phyloP scores from a whole-genome alignment of 2,329 filamentous ascomycete species.

The Bipolaris sorokiniana region DNA sequence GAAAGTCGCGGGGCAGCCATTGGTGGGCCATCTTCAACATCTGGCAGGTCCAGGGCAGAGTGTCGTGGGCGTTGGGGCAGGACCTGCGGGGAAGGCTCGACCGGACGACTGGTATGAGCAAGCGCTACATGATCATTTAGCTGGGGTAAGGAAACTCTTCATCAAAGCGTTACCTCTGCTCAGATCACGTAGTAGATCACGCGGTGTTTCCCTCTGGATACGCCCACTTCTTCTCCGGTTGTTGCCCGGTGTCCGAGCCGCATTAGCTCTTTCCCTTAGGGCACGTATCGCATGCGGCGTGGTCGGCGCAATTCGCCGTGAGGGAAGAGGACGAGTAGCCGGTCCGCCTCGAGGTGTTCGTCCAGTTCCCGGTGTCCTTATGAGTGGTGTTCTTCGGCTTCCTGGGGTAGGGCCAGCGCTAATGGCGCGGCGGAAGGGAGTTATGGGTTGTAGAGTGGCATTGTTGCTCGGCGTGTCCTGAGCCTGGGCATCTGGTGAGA shows the following conservation, averaged over 20 bases:
- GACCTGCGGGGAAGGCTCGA: constrained; percentile 55
- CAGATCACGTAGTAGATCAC: constrained; percentile 60
- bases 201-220: constrained; percentile 60
- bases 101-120: constrained; percentile 55
- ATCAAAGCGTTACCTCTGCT: constrained; percentile 53
- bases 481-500: constrained; percentile 39
- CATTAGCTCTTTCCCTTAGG: constrained; percentile 58
- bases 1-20: constrained; percentile 50
- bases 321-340: constrained; percentile 42
- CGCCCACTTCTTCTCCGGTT: constrained; percentile 57
- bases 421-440: constrained; percentile 45
- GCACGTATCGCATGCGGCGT: constrained; percentile 63
- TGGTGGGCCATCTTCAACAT: constrained; percentile 57
- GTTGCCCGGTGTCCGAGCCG: constrained; percentile 58
- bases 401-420: constrained; percentile 44
- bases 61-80: constrained; percentile 35
- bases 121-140: constrained; percentile 49
- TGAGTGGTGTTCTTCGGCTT: constrained; percentile 40
- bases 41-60: constrained; percentile 49
- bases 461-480: constrained; percentile 32
- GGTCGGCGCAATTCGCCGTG: constrained; percentile 53
- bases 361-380: constrained; percentile 45
- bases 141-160: background rate
- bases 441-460: constrained; percentile 32
- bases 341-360: constrained; percentile 45